Percentiles rank a stretch among this genome's conserved stretches.
Conservation (phyloP, 257 asterid genomes). For the Nicotiana attenuata region DNA sequence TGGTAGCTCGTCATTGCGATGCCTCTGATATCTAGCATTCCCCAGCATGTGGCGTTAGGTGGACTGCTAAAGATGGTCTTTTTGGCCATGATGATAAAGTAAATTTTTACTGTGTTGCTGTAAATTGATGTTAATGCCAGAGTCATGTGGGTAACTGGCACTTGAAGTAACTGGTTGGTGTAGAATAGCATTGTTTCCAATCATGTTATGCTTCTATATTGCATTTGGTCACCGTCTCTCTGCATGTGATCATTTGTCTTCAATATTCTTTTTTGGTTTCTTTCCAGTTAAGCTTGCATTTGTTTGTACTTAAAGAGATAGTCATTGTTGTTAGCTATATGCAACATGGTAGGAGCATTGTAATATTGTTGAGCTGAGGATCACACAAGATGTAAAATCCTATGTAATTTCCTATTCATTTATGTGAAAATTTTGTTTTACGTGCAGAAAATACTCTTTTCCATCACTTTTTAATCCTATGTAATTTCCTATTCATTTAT, state of each 20-base stretch:
- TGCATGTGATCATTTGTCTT: constrained; percentile 29
- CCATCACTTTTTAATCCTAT: not conserved
- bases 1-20: constrained; percentile 10
- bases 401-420: not conserved
- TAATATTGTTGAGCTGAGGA: not conserved
- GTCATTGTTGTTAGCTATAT: not conserved
- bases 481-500: not conserved
- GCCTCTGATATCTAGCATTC: constrained; percentile 20
- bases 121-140: constrained; percentile 42
- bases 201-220: constrained; percentile 31
- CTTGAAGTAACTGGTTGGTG: constrained; percentile 29
- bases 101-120: constrained; percentile 27
- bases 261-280: constrained; percentile 6
- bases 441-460: not conserved
- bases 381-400: constrained; percentile 3
- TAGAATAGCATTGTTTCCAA: constrained; percentile 37
- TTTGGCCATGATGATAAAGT: constrained; percentile 27
- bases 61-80: constrained; percentile 16
- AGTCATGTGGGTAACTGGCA: constrained; percentile 23
- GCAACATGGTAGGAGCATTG: not conserved
- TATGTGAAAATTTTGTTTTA: not conserved
- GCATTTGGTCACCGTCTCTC: constrained; percentile 22
- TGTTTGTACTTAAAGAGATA: not conserved
- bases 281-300: constrained; percentile 1
- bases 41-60: constrained; percentile 15